Percentiles rank a stretch among this genome's conserved stretches.
Conservation (phyloP, 495 filamentous ascomycete genomes). For the Aspergillus coremiiformis region DNA sequence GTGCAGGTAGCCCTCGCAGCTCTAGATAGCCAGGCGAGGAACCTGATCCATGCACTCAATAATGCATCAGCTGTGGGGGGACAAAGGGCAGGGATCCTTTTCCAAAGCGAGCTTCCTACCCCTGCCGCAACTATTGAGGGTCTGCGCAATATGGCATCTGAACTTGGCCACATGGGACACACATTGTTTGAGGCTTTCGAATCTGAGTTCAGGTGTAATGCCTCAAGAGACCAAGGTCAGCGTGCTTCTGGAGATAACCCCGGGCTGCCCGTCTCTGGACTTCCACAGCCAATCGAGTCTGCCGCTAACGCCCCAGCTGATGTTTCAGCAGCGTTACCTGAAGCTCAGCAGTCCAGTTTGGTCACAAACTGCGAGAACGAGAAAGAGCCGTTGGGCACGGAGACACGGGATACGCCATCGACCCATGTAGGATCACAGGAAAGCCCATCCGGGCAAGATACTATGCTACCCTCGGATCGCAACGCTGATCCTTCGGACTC, state of each 20-base stretch:
- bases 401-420: background rate
- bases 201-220: conserved; percentile 25
- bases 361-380: background rate
- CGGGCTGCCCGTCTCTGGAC: background rate
- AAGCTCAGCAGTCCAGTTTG: background rate
- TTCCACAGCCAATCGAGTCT: background rate
- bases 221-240: conserved; percentile 2
- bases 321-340: background rate
- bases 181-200: conserved; percentile 37
- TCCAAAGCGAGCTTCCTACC: conserved; percentile 32
- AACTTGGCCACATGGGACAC: conserved; percentile 39
- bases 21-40: conserved; percentile 38
- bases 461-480: background rate
- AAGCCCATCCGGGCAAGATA: background rate
- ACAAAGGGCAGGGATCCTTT: conserved; percentile 29
- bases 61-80: conserved; percentile 35
- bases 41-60: conserved; percentile 29
- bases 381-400: background rate
- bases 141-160: conserved; percentile 37
- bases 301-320: background rate
- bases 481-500: background rate
- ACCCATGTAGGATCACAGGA: background rate
- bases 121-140: conserved; percentile 36
- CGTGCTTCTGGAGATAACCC: background rate
- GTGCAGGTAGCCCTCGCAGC: conserved; percentile 35